Conservation (phyloP, 306 rosid genomes). For the Glycine soja region DNA sequence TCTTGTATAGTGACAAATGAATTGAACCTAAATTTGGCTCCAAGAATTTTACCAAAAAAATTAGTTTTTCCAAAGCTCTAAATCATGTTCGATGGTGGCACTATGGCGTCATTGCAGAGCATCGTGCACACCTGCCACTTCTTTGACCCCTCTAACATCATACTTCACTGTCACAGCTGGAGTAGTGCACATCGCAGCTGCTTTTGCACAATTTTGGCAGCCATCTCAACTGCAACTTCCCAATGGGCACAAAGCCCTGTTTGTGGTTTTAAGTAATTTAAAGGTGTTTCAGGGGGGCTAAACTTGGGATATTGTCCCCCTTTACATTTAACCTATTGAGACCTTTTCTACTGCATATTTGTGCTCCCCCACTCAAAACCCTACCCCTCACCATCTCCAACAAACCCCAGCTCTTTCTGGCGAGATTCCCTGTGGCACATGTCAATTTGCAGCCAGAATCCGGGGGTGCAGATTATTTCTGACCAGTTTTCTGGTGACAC, state of each 20-base stretch:
- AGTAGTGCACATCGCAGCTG: not conserved
- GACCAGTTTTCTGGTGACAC: not conserved
- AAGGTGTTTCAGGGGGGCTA: not conserved
- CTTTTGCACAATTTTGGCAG: not conserved
- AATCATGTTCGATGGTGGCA: not conserved
- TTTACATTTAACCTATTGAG: not conserved
- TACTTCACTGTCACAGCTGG: not conserved
- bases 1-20: not conserved
- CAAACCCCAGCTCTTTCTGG: not conserved
- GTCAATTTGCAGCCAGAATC: not conserved
- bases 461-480: not conserved
- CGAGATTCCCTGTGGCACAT: not conserved
- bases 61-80: not conserved
- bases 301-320: not conserved
- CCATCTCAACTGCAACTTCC: not conserved
- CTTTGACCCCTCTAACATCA: not conserved
- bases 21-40: not conserved
- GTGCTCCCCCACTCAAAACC: not conserved
- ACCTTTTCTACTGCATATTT: not conserved
- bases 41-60: not conserved
- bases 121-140: not conserved
- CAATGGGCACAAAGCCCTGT: not conserved
- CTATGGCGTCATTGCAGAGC: not conserved
- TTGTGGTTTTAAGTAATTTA: not conserved
- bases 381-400: not conserved